A percentile compares a stretch with the other conserved stretches of the same genome.
These are phyloP conservation scores for Beauveria rudraprayagi DNA, from an alignment of 2,329 filamentous ascomycete species.

Conservation along the genomic window DNA sequence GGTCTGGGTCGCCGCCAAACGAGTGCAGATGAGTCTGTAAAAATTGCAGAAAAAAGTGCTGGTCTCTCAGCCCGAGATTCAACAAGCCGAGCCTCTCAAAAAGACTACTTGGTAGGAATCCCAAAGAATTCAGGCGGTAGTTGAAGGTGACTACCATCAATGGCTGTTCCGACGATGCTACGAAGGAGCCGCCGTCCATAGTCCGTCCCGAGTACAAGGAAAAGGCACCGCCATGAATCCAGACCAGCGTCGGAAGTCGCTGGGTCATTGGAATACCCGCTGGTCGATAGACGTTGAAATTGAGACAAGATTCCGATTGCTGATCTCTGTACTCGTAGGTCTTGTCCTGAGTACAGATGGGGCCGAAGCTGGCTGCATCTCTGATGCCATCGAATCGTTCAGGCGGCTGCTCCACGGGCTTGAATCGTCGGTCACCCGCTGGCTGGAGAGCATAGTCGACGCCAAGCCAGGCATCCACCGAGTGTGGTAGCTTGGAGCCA, in stretches of 20 bases:
- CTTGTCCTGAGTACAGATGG: slow-evolving; percentile 33
- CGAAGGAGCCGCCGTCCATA: slow-evolving; percentile 20
- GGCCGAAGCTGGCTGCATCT: slow-evolving; percentile 31
- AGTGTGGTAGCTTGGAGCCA: slow-evolving; percentile 22
- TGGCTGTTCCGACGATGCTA: slow-evolving; percentile 26
- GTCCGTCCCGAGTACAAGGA: slow-evolving; percentile 9
- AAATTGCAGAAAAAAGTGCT: slow-evolving; percentile 44
- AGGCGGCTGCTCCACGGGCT: slow-evolving; percentile 29
- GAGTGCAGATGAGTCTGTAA: slow-evolving; percentile 42
- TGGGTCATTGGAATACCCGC: slow-evolving; percentile 22
- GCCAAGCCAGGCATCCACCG: slow-evolving; percentile 40
- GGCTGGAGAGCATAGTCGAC: slow-evolving; percentile 38
- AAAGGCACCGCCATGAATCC: slow-evolving; percentile 33
- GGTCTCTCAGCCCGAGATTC: slow-evolving; percentile 48
- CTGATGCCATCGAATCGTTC: slow-evolving; percentile 31
- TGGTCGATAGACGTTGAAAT: slow-evolving; percentile 32
- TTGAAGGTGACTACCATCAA: slow-evolving; percentile 36
- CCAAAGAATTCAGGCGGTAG: slow-evolving; percentile 32
- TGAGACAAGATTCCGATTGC: slow-evolving; percentile 30
- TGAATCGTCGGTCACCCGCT: slow-evolving; percentile 32
- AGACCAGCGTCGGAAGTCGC: slow-evolving; percentile 31
- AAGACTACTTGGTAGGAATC: slow-evolving; percentile 35
- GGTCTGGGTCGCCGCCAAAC: slow-evolving; percentile 45
- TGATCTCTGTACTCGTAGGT: slow-evolving; percentile 12
- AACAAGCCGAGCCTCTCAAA: slow-evolving; percentile 28